A percentile compares a stretch with the other conserved stretches of the same genome.
Conservation (phyloP, 2,329 filamentous ascomycete species). For the Sclerotinia minor region DNA sequence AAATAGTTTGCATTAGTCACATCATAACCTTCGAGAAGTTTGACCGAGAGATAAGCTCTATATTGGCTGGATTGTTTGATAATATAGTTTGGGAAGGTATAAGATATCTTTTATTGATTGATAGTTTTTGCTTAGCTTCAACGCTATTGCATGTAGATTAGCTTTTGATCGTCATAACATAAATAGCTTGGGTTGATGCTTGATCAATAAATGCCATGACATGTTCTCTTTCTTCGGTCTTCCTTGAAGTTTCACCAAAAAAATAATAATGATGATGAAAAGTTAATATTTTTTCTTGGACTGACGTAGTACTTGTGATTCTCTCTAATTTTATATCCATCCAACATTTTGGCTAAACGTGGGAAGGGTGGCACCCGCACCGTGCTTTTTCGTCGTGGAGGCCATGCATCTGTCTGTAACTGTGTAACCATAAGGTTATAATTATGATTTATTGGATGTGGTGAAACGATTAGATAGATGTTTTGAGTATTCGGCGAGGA, state of each 20-base stretch:
- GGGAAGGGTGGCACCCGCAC: too few species aligned
- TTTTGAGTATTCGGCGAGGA: background rate
- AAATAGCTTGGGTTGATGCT: background rate
- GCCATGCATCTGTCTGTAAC: background rate
- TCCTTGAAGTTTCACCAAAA: background rate
- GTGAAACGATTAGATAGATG: background rate
- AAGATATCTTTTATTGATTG: conserved; percentile 14
- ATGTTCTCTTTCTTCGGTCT: background rate
- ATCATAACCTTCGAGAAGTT: background rate
- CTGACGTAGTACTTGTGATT: background rate
- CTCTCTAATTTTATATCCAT: background rate
- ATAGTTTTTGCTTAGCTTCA: conserved; percentile 15
- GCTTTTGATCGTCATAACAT: background rate
- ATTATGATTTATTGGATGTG: background rate
- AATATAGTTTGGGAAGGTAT: background rate
- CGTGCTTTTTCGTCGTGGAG: background rate
- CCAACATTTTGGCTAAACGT: background rate
- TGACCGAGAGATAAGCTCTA: background rate
- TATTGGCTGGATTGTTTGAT: background rate
- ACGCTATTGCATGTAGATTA: conserved; percentile 13
- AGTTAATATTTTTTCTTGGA: too few species aligned
- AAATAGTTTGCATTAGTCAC: conserved; percentile 1
- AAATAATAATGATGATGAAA: too few species aligned
- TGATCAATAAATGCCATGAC: background rate
- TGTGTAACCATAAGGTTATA: conserved; percentile 6